Base-by-base conservation (phyloP, 768 basidiomycete genomes). In the Russula dissimulans region DNA sequence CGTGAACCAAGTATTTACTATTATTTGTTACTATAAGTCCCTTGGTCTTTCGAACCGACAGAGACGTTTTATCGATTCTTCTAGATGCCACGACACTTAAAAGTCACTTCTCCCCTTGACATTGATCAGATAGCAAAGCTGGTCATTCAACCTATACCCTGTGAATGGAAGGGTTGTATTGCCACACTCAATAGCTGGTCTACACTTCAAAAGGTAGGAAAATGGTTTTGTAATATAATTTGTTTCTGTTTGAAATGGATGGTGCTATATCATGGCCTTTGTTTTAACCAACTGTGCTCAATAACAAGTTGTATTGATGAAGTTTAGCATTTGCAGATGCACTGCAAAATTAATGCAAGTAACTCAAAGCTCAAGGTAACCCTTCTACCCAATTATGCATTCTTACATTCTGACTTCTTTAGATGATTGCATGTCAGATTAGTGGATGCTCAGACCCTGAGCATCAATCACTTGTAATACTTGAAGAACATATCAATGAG, bases 61-160 rank as follows among this genome's bases (percentile, higher is more conserved):
- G n/a, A n/a, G 22, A 26, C 22, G 2, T 26, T 26, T 26, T 26
- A 26, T 26, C 22, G 22, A 26, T 26, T 26, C 22, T 31, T 8
- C 5, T 10, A 32, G 17, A 58, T 52, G 51, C 22, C 26, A 2
- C 22, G 39, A 26, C 6, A 52, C 36, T 41, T 15, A 3, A n/a
- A 47, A 17, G 22, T 26, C 22, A 2, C 22, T 26, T 31, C 22
- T 36, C 15, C 41, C 15, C 6, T 31, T 14, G 26, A 46, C 15
- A 29, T 54, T 34, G 32, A 55, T 18, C 18, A 1, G 7, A 43
- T 57, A 18, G 68, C 59, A 34, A 71, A 65, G 66, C 67, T 69
- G 47, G 64, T 59, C n/a, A 65, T 54, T 42, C 53, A 54, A 17
- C 59, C 58, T 15, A 49, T 55, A 6, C 6, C 47, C 34, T 63